Base-by-base conservation (phyloP, 495 filamentous ascomycete species). In the Cercophora samala region DNA sequence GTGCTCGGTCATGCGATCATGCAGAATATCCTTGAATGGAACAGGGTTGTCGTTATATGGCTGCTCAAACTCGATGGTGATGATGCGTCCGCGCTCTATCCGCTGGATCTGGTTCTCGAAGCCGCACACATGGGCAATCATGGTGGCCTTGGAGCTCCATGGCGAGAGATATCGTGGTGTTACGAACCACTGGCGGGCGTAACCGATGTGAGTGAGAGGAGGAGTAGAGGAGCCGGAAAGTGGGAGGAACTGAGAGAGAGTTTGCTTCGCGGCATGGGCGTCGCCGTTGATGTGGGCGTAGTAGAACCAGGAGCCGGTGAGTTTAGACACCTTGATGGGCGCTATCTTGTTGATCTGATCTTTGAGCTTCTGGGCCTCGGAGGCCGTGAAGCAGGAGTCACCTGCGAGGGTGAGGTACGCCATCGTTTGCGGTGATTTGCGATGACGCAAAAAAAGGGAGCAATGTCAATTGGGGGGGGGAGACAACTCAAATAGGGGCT, bases 101-200 rank as follows among this genome's bases (percentile, higher is more conserved):
- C 93, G 88, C 74, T 90, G 85, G 51, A 97, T 85, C 55, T 83
- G 79, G 23, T 87, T 80, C 66, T 86, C 84, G 58, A 97, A 78
- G 22, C 91, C 93, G 76, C 93, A 97, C n/a, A 97, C 93, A 64
- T 93, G 87, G 51, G 93, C 89, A 75, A 98, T 97, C 72, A 87
- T 92, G 51, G 94, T 97, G 51, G 94, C 95, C 73, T 97, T 92
- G 60, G 93, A 96, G 75, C 91, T 97, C 95, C 95, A 99, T 78
- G 95, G 95, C 51, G 93, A 97, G 68, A 96, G 93, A 46, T 93
- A 97, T 60, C 95, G 86, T 13, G 94, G 95, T 46, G 84, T 86
- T 58, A 97, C 83, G 73, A 92, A 92, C 75, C 78, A 83, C 52
- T 77, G 77, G 64, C 74, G 74, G 8, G 69, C 69, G 23, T 72